Conservation (phyloP, 1,284 basidiomycete genomes). For the Sphaerobolus stellatus region DNA sequence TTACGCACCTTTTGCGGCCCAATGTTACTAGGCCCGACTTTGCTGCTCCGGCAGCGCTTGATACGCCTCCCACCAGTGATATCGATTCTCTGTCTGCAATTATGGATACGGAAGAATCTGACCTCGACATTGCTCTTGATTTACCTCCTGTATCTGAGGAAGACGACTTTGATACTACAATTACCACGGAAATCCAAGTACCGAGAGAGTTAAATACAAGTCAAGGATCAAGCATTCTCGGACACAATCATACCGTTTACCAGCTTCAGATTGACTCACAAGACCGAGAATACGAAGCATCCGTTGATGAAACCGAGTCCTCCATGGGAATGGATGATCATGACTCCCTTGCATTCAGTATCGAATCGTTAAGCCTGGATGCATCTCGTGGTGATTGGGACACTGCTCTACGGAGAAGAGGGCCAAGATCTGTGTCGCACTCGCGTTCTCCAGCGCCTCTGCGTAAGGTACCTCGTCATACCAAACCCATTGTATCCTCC, state of each 20-base stretch:
- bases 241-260: too few relatives aligned
- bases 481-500: not conserved
- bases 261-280: too few relatives aligned
- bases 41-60: constrained; percentile 41
- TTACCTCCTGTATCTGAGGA: not conserved
- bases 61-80: constrained; percentile 74
- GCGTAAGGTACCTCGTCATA: not conserved
- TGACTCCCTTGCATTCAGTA: not conserved
- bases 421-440: not conserved
- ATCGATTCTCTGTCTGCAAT: constrained; percentile 31
- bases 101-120: constrained; percentile 34
- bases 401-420: not conserved
- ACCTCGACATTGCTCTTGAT: constrained; percentile 40
- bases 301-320: not conserved
- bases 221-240: too few relatives aligned
- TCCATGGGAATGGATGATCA: not conserved
- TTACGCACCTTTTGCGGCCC: constrained; percentile 76
- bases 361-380: constrained; percentile 3
- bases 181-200: too few relatives aligned
- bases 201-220: too few relatives aligned
- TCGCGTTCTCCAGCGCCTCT: constrained; percentile 4
- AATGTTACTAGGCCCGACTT: constrained; percentile 63
- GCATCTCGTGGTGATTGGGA: not conserved
- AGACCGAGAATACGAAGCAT: too few relatives aligned
- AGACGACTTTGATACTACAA: not conserved